phyloP scores from a whole-genome alignment of 1,284 basidiomycete species.

The Wallemia ichthyophaga region DNA sequence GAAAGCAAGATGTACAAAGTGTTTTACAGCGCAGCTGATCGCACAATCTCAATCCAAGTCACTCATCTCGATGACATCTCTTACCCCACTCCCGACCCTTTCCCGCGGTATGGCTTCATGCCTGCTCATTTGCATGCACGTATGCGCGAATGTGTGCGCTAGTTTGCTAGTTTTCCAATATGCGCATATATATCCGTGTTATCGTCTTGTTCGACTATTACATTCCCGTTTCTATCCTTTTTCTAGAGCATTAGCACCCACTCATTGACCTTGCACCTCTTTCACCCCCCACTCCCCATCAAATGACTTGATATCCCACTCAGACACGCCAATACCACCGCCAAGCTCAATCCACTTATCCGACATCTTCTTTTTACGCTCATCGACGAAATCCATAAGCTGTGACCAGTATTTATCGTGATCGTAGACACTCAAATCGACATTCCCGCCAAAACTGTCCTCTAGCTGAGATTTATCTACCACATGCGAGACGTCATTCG shows the following conservation, averaged over 20 bases:
- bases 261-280: too few species aligned
- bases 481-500: not conserved
- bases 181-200: too few species aligned
- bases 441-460: constrained; percentile 2
- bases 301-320: not conserved
- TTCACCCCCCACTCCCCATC: too few species aligned
- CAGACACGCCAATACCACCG: not conserved
- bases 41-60: not conserved
- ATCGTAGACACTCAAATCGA: not conserved
- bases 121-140: not conserved
- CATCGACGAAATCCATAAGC: not conserved
- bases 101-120: not conserved
- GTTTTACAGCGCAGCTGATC: not conserved
- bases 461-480: constrained; percentile 3
- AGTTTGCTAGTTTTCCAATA: too few species aligned
- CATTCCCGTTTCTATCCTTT: too few species aligned
- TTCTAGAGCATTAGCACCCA: too few species aligned
- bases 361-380: not conserved
- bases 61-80: not conserved
- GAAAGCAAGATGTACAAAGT: not conserved
- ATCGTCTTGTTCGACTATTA: too few species aligned
- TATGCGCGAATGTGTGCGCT: too few species aligned
- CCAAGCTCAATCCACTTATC: not conserved
- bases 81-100: not conserved
- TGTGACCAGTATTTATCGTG: not conserved